Base-by-base conservation (phyloP, 108 stramenopile species). In the Schizochytrium sp. region DNA sequence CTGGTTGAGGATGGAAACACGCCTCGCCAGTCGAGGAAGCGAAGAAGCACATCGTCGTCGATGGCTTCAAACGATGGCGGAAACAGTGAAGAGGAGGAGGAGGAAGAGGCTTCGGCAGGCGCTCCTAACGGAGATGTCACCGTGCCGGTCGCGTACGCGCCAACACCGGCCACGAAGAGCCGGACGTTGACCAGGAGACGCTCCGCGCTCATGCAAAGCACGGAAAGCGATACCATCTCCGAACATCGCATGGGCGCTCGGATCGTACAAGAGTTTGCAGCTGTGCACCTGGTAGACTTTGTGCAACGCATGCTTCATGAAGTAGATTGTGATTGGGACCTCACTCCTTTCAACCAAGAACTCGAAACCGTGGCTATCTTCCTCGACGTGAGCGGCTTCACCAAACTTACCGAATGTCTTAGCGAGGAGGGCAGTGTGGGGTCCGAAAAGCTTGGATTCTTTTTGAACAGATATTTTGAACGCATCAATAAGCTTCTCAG, bases 321-420 rank as follows among this genome's bases (percentile, higher is more conserved):
- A 23, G 76, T 69, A 8, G 63, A 69, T 6, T 47, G 51, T 1
- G 6, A 12, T 12, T 53, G 51, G 76, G 76, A 83, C 45, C 51
- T 53, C 18, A 53, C 76, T 6, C 59, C 60, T 34, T 57, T 60
- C 23, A 60, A 41, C 5, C 48, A 57, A 34, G 58, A 88, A 5
- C 16, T 91, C 60, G 92, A 92, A 8, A 93, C 93, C 25, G 93
- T 94, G 12, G 90, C 88, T 58, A 55, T 94, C 5, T 94, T 94
- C 60, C 91, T 91, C 18, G 94, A 94, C 76, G 93, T 94, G 47
- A 91, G 91, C 53, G 93, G 94, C 44, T 94, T 94, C 83, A 94
- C 94, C 19, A 71, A 57, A 0, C 88, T 94, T 16, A 58, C 88
- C 14, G 94, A 94, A 90, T 63, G 89, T 48, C 92, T 94, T 92